Percentiles rank a stretch among this genome's conserved stretches.
These are phyloP conservation scores for Eragrostis nindensis DNA, from an alignment of 176 grass and related monocot genomes.

Conservation along the genomic window DNA sequence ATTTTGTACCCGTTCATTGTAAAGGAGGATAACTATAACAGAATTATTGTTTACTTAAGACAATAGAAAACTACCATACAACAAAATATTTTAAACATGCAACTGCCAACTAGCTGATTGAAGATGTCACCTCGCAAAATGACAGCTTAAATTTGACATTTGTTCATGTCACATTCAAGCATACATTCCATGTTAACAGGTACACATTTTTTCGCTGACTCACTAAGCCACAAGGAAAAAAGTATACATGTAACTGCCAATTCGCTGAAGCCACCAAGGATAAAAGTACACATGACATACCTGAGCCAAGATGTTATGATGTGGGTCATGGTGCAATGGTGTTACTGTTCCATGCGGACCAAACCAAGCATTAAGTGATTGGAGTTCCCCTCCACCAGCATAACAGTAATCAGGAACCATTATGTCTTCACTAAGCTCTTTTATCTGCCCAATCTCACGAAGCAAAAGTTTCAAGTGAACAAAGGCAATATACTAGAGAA, in stretches of 20 bases:
- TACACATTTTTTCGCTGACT: background rate
- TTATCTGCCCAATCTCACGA: constrained; percentile 64
- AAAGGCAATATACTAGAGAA: constrained; percentile 35
- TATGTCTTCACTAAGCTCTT: constrained; percentile 81
- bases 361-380: constrained; percentile 97
- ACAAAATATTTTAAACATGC: background rate
- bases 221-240: too few relatives aligned
- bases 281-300: constrained; percentile 41
- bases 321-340: constrained; percentile 88
- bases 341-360: constrained; percentile 84
- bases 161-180: background rate
- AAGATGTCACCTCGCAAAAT: constrained; percentile 20
- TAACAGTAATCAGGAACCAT: constrained; percentile 91
- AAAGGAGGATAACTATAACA: background rate
- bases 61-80: constrained; percentile 5
- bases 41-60: background rate
- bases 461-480: constrained; percentile 41
- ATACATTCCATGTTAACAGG: background rate
- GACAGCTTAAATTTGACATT: constrained; percentile 10
- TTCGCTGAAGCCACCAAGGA: background rate
- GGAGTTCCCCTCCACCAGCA: constrained; percentile 85
- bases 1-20: background rate
- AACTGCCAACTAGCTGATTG: constrained; percentile 1
- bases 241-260: too few relatives aligned
- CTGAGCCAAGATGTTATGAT: constrained; percentile 96